Evolutionary conservation across 139 green algal genomes (phyloP).

Genomic region (Chara braunii): DNA sequence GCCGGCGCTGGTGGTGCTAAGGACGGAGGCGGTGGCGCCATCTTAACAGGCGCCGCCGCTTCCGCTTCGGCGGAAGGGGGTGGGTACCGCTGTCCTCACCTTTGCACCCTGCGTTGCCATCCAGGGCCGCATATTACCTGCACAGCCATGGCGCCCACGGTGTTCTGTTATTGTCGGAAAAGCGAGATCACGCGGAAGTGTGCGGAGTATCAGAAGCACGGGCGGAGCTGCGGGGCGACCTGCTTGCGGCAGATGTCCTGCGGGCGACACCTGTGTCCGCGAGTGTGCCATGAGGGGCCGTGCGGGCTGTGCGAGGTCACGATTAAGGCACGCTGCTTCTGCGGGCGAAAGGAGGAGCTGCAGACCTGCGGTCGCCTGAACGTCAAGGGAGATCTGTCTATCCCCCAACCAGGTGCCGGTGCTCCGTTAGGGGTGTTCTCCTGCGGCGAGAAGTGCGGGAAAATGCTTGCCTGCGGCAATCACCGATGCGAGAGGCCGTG

Average conservation of each 20-base stretch:
- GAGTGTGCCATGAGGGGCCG: slow-evolving; percentile 18
- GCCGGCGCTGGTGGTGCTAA: too few relatives aligned
- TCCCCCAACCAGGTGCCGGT: too few relatives aligned
- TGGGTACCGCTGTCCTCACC: slow-evolving; percentile 17
- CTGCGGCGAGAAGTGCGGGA: slow-evolving; percentile 13
- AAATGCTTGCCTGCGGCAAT: slow-evolving; percentile 32
- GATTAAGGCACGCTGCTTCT: slow-evolving; percentile 19
- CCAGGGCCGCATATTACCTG: slow-evolving; percentile 31
- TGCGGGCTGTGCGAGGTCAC: slow-evolving; percentile 16
- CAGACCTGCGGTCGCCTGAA: too few relatives aligned
- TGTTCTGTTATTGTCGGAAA: slow-evolving; percentile 31
- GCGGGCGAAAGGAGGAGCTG: slow-evolving; percentile 21
- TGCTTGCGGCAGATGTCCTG: slow-evolving; percentile 16
- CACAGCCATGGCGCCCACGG: slow-evolving; percentile 14
- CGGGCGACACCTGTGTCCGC: slow-evolving; percentile 18
- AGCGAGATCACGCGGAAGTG: slow-evolving; percentile 4
- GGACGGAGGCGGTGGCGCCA: too few relatives aligned
- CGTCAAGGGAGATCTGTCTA: too few relatives aligned
- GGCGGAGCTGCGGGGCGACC: slow-evolving; percentile 13
- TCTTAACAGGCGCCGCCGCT: too few relatives aligned
- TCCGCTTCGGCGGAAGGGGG: too few relatives aligned
- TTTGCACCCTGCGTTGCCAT: slow-evolving; percentile 34
- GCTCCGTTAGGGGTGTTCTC: too few relatives aligned
- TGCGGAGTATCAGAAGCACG: not conserved
- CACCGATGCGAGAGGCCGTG: slow-evolving; percentile 25